These are phyloP conservation scores for Irpex sp. DNA, from an alignment of 1,284 basidiomycete species.

Conservation along the genomic window DNA sequence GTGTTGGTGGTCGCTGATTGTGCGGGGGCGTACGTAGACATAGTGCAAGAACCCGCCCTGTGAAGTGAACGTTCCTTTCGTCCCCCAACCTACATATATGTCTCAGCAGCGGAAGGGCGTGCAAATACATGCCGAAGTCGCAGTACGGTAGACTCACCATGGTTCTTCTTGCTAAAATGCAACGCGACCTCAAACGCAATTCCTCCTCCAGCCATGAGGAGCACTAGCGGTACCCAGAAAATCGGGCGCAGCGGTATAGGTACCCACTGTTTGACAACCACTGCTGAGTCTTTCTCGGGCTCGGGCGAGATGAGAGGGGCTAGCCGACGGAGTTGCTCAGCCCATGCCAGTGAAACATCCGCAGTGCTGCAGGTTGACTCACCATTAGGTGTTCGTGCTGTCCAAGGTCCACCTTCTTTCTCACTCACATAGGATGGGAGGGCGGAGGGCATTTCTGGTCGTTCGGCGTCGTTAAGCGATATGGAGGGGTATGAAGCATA, in stretches of 20 bases:
- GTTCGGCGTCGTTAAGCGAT: neutral
- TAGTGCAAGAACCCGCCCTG: conserved; percentile 38
- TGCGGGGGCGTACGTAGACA: conserved; percentile 34
- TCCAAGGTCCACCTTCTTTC: neutral
- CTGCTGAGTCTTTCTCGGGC: neutral
- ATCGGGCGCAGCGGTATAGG: conserved; percentile 40
- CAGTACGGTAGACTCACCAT: conserved; percentile 27
- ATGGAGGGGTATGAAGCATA: neutral
- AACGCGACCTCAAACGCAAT: conserved; percentile 43
- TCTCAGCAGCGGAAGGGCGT: neutral
- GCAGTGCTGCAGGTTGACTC: neutral
- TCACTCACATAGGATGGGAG: neutral
- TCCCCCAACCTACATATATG: conserved; percentile 35
- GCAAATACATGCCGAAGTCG: neutral
- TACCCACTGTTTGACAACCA: conserved; percentile 25
- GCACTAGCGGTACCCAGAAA: conserved; percentile 41
- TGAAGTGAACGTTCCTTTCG: conserved; percentile 19
- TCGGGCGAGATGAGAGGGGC: neutral
- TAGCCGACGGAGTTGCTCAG: neutral
- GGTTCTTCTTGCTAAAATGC: conserved; percentile 38
- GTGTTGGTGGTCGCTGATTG: neutral
- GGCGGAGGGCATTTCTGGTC: neutral
- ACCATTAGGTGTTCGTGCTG: neutral
- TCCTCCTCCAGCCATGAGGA: conserved; percentile 34
- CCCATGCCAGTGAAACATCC: no score